These are phyloP conservation scores for Orbilia brochopaga DNA, from an alignment of 2,329 filamentous ascomycete species.

Conservation along the genomic window DNA sequence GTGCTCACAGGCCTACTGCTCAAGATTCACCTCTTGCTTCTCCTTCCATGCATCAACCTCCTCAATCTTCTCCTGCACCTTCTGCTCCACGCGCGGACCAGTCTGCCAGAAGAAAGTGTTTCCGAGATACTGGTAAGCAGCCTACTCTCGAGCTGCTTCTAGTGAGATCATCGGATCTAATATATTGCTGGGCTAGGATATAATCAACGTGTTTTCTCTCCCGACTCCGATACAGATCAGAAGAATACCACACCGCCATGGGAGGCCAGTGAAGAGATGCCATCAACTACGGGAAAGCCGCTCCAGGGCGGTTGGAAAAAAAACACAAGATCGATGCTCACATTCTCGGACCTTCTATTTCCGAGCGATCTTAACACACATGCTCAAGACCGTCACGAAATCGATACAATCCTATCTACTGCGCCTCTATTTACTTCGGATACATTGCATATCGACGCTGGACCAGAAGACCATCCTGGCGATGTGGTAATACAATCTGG, in stretches of 20 bases:
- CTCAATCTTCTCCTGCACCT: neutral
- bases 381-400: neutral
- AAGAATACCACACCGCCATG: neutral
- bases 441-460: conserved; percentile 1
- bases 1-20: too few relatives aligned
- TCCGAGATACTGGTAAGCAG: conserved; percentile 1
- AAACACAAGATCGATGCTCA: neutral
- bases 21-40: too few relatives aligned
- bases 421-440: conserved; percentile 34
- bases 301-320: neutral
- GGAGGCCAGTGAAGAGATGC: neutral
- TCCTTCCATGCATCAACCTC: neutral
- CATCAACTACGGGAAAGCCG: neutral
- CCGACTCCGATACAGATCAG: too few relatives aligned
- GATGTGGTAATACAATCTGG: conserved; percentile 17
- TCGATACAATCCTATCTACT: neutral
- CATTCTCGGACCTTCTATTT: neutral
- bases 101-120: neutral
- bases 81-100: neutral
- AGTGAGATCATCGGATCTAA: neutral
- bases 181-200: neutral
- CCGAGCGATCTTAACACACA: neutral
- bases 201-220: neutral
- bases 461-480: neutral
- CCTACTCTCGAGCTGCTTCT: too few relatives aligned